These are phyloP conservation scores for Aspergillus ellipticus DNA, from an alignment of 495 filamentous ascomycete genomes.

Conservation along the genomic window DNA sequence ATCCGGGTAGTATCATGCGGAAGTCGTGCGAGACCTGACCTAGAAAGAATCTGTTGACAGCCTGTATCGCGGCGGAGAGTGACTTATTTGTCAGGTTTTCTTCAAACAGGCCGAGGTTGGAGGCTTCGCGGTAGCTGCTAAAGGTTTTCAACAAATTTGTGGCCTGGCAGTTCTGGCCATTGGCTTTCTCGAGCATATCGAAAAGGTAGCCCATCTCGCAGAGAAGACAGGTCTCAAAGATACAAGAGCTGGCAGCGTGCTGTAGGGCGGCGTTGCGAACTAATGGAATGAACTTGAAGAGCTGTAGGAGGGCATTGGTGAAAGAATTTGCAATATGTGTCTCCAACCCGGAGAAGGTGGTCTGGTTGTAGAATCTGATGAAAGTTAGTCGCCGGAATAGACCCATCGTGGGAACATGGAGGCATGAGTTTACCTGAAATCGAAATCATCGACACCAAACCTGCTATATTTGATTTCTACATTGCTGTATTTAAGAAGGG, in stretches of 20 bases:
- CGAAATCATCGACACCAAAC: conserved; percentile 96
- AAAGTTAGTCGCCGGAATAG: conserved; percentile 7
- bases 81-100: conserved; percentile 69
- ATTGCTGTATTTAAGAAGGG: conserved; percentile 80
- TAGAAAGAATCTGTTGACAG: conserved; percentile 72
- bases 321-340: conserved; percentile 97
- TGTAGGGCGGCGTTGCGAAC: conserved; percentile 87
- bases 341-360: conserved; percentile 82
- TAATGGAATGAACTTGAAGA: conserved; percentile 84
- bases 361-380: conserved; percentile 84
- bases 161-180: conserved; percentile 91
- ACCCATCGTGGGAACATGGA: neutral
- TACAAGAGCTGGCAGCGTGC: conserved; percentile 80
- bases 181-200: conserved; percentile 96
- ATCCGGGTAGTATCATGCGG: conserved; percentile 54
- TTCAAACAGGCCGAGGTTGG: conserved; percentile 71
- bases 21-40: conserved; percentile 69
- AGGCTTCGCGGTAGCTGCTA: conserved; percentile 69
- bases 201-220: conserved; percentile 96
- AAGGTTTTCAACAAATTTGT: conserved; percentile 92
- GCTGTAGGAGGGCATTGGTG: conserved; percentile 86
- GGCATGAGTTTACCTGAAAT: conserved; percentile 66
- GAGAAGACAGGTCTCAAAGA: conserved; percentile 75
- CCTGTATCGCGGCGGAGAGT: conserved; percentile 71
- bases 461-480: conserved; percentile 96